phyloP scores from a whole-genome alignment of 768 basidiomycete genomes.

The Termitomyces sp. region DNA sequence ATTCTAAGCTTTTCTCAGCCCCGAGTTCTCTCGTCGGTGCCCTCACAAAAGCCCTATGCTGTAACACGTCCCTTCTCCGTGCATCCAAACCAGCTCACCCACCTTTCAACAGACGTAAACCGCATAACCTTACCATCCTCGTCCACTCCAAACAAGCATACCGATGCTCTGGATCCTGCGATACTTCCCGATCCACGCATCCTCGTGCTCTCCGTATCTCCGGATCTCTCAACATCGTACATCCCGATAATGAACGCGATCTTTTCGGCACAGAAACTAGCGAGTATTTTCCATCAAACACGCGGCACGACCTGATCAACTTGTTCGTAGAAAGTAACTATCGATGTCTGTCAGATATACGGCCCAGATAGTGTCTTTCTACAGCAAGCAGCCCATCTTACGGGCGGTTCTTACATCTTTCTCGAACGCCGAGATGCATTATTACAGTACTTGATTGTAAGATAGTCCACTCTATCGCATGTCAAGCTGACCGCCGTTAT shows the following conservation, averaged over 20 bases:
- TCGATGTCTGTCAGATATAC: constrained; percentile 92
- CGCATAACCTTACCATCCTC: constrained; percentile 29
- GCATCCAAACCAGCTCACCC: neutral
- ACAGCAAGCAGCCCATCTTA: constrained; percentile 95
- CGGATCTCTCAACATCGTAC: constrained; percentile 85
- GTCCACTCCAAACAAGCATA: constrained; percentile 24
- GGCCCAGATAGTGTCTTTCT: constrained; percentile 92
- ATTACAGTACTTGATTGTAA: constrained; percentile 87
- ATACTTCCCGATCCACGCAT: constrained; percentile 35
- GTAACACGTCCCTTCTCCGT: constrained; percentile 36
- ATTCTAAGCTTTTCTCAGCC: constrained; percentile 26
- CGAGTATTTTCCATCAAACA: constrained; percentile 29
- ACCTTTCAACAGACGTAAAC: constrained; percentile 32
- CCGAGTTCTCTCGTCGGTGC: constrained; percentile 82
- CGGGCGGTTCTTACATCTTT: constrained; percentile 89
- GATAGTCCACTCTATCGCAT: constrained; percentile 6
- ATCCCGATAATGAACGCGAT: constrained; percentile 99
- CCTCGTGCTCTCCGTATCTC: constrained; percentile 85
- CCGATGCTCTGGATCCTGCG: constrained; percentile 25
- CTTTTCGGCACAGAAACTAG: constrained; percentile 97
- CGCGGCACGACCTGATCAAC: neutral
- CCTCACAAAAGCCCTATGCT: constrained; percentile 88
- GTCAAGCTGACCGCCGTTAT: constrained; percentile 2
- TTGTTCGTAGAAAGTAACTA: constrained; percentile 78
- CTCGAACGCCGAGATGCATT: constrained; percentile 77